Percentiles rank a stretch among this genome's conserved stretches.
Evolutionary conservation across 2,329 filamentous ascomycete genomes (phyloP).

Genomic region (Aspergillus sp.): DNA sequence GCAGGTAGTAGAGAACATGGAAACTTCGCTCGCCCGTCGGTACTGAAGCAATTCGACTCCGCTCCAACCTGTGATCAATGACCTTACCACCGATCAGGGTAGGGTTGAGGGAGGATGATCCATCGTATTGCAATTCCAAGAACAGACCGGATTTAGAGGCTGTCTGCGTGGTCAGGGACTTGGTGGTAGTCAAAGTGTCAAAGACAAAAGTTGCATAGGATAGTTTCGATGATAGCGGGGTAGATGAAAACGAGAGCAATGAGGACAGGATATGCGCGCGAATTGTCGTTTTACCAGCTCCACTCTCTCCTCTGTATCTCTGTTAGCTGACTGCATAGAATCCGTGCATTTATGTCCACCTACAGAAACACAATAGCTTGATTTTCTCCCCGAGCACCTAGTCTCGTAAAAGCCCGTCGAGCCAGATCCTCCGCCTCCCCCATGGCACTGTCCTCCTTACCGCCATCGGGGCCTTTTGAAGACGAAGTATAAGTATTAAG

Average conservation of each 20-base stretch:
- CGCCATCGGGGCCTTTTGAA: constrained; percentile 81
- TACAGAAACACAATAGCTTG: constrained; percentile 91
- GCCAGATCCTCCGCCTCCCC: constrained; percentile 90
- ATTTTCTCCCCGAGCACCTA: constrained; percentile 86
- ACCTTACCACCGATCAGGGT: constrained; percentile 91
- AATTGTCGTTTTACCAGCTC: constrained; percentile 91
- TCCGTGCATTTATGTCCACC: constrained; percentile 34
- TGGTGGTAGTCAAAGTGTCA: constrained; percentile 92
- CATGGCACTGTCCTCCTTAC: constrained; percentile 86
- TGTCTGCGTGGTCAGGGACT: constrained; percentile 90
- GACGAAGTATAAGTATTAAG: constrained; percentile 94
- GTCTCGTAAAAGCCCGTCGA: constrained; percentile 73
- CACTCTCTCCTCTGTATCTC: constrained; percentile 75
- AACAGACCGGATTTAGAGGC: constrained; percentile 94
- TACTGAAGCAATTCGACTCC: constrained; percentile 84
- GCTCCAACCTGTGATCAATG: constrained; percentile 85
- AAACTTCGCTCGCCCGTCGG: constrained; percentile 96
- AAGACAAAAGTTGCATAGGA: constrained; percentile 94
- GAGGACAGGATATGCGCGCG: constrained; percentile 83
- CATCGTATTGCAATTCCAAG: constrained; percentile 96
- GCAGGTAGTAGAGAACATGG: constrained; percentile 90
- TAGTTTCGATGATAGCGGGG: constrained; percentile 86
- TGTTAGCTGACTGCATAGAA: too few relatives aligned
- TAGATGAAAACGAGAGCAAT: constrained; percentile 83
- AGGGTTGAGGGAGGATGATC: constrained; percentile 74